phyloP scores from a whole-genome alignment of 306 rosid genomes.

The Macrotyloma uniflorum region DNA sequence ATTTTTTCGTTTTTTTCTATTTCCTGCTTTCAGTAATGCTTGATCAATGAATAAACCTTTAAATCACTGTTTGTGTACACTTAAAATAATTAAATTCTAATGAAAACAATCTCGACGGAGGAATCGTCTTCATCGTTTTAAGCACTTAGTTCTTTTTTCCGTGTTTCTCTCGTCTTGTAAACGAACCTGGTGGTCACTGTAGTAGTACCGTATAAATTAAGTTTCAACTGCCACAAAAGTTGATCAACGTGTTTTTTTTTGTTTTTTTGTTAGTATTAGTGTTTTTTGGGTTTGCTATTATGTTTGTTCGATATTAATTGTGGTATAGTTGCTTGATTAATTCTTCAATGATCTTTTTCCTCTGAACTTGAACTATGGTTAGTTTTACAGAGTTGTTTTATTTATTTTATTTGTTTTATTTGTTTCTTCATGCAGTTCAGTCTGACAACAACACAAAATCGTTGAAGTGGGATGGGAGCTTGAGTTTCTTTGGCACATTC shows the following conservation, averaged over 20 bases:
- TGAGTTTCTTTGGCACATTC: constrained; percentile 18
- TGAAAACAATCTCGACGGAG: background rate
- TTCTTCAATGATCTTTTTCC: background rate
- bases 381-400: background rate
- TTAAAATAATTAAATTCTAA: background rate
- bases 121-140: background rate
- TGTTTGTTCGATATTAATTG: constrained; percentile 7
- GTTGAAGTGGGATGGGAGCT: constrained; percentile 34
- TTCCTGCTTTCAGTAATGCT: background rate
- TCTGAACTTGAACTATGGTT: background rate
- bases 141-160: background rate
- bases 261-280: background rate
- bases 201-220: background rate
- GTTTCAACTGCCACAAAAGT: background rate
- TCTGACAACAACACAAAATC: background rate
- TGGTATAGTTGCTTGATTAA: constrained; percentile 11
- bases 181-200: background rate
- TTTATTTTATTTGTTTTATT: background rate
- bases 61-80: background rate
- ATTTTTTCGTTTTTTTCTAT: background rate
- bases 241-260: background rate
- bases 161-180: background rate
- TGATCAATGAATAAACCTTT: background rate
- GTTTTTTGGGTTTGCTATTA: background rate
- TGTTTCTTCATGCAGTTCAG: constrained; percentile 40